Evolutionary conservation across 345 rosid genomes (phyloP), one percentile per base, ranked within the genome.

Genomic region (Gossypioides kirkii): DNA sequence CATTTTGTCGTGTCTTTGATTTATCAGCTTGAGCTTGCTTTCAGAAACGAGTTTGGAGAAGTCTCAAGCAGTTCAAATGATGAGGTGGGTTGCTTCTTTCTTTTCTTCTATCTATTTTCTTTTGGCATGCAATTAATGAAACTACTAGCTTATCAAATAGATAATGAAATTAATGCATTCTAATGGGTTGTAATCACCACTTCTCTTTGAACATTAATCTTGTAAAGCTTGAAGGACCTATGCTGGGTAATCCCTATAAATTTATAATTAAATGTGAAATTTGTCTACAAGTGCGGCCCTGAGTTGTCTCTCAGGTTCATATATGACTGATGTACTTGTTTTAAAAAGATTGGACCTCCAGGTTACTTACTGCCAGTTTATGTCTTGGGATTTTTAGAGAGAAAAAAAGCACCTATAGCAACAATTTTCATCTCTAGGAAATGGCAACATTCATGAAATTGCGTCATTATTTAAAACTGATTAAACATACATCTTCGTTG

Each of bases 21-120:
- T 72, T 42, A 78, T 77, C 91, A 95, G 99, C 82, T 95, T 76
- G 98, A 93, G 82, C 79, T 95, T 63, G 84, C 87, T 76, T 84
- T 92, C 64, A 80, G 87, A 76, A 88, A 81, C 32, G 86, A 85
- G 79, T 77, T 80, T 63, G 92, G 88, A 78, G 91, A 84, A 70
- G 79, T 74, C 67, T 76, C 85, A 32, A 82, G 77, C 72, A 52
- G 69, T 75, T 77, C 83, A 62, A 82, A 77, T 75, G 84, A 85
- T 67, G 91, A 86, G 94, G 99, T 95, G 81, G 72, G 76, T 69
- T 23, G 73, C 76, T 69, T 66, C 70, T 70, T 43, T 41, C 32
- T 10, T 17, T n/a, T 32, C 10, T 36, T 77, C 32, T 13, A 28
- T 61, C n/a, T 26, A 4, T 68, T 18, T 18, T 61, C 10, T 46